Percentiles rank a stretch among this genome's conserved stretches.
Conservation (phyloP, 306 rosid genomes). For the Ziziphus jujuba region DNA sequence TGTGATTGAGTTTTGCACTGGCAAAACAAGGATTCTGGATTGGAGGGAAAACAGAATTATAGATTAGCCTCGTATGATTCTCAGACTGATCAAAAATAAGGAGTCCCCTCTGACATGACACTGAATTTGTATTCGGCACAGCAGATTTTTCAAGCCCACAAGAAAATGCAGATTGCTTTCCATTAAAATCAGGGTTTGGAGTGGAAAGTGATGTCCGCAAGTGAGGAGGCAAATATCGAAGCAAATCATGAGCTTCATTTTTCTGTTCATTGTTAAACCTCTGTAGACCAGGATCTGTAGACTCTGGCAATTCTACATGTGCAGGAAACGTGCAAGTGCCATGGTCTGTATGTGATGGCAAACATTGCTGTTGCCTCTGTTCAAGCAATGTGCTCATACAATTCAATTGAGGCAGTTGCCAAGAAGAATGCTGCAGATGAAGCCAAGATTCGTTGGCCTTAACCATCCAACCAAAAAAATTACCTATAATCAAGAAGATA, state of each 20-base stretch:
- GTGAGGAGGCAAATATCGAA: constrained; percentile 30
- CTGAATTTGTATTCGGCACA: constrained; percentile 39
- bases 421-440: constrained; percentile 43
- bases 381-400: constrained; percentile 31
- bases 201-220: constrained; percentile 28
- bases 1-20: constrained; percentile 16
- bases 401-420: constrained; percentile 47
- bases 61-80: constrained; percentile 60
- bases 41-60: constrained; percentile 44
- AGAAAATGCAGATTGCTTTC: constrained; percentile 12
- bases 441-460: constrained; percentile 43
- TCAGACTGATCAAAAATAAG: constrained; percentile 70
- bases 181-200: constrained; percentile 34
- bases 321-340: constrained; percentile 36
- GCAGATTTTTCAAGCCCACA: constrained; percentile 22
- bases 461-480: constrained; percentile 54
- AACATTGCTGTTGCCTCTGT: constrained; percentile 33
- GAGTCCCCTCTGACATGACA: constrained; percentile 54
- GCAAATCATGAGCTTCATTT: constrained; percentile 39
- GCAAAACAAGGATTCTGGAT: constrained; percentile 41
- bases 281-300: constrained; percentile 32
- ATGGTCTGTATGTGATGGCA: constrained; percentile 31
- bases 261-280: constrained; percentile 37
- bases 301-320: constrained; percentile 38
- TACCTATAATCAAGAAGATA: constrained; percentile 33